Percentiles rank a stretch among this genome's conserved stretches.
Evolutionary conservation across 1,284 basidiomycete genomes (phyloP).

Genomic region (Vanrija humicola): DNA sequence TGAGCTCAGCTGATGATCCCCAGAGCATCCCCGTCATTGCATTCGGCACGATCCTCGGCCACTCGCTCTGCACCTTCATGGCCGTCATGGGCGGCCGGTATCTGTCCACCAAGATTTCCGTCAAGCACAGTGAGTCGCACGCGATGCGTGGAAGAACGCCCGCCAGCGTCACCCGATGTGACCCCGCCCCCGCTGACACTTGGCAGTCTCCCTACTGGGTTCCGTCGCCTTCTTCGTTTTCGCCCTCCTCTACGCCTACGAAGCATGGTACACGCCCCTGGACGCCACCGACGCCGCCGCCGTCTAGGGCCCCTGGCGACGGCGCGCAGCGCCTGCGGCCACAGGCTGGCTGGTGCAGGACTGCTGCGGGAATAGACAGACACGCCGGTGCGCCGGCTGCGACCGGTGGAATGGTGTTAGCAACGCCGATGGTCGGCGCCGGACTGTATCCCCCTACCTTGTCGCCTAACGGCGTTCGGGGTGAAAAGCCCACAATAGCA

Average conservation of each 20-base stretch:
- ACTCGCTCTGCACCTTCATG: conserved; percentile 79
- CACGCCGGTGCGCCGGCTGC: too few species aligned
- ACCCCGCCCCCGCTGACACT: neutral
- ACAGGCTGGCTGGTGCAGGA: too few species aligned
- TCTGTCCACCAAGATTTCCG: conserved; percentile 87
- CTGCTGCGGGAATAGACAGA: too few species aligned
- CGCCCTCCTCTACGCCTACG: conserved; percentile 68
- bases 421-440: too few species aligned
- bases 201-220: conserved; percentile 75
- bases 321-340: too few species aligned
- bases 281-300: too few species aligned
- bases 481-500: too few species aligned
- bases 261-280: conserved; percentile 52
- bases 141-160: neutral
- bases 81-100: conserved; percentile 89
- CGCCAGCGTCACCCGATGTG: neutral
- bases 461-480: too few species aligned
- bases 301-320: too few species aligned
- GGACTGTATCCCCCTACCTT: too few species aligned
- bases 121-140: conserved; percentile 76
- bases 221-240: conserved; percentile 79
- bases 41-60: conserved; percentile 83
- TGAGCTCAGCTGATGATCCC: too few species aligned
- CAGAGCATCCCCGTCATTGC: conserved; percentile 77
- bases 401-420: too few species aligned